Conservation (phyloP, 208 protist species). For the Trypanosoma platydactyli region DNA sequence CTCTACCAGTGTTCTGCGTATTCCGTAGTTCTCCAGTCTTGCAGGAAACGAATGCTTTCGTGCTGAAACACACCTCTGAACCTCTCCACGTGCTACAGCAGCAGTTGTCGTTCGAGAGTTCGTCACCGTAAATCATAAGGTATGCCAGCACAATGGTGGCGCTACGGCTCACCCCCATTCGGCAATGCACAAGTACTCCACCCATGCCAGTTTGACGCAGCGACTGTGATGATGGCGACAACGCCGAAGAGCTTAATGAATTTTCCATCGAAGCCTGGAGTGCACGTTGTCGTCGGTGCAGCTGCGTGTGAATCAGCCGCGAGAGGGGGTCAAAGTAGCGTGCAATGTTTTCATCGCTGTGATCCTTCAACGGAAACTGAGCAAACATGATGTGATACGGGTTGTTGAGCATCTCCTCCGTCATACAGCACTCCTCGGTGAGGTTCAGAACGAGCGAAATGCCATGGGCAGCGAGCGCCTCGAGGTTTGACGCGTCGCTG, state of each 20-base stretch:
- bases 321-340: constrained; percentile 60
- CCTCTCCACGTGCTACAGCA: background rate
- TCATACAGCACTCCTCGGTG: constrained; percentile 53
- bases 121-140: constrained; percentile 71
- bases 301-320: constrained; percentile 68
- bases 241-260: background rate
- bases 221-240: background rate
- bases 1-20: too few species aligned
- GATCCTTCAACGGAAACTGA: constrained; percentile 59
- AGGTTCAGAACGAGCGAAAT: constrained; percentile 80
- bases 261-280: background rate
- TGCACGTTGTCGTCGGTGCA: constrained; percentile 54
- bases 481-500: constrained; percentile 40
- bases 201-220: constrained; percentile 19
- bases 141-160: constrained; percentile 79
- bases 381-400: constrained; percentile 47
- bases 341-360: constrained; percentile 68
- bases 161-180: constrained; percentile 80
- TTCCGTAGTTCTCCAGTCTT: too few species aligned
- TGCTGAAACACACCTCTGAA: too few species aligned
- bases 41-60: too few species aligned
- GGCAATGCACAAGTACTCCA: constrained; percentile 81
- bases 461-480: constrained; percentile 34
- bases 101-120: constrained; percentile 25
- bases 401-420: constrained; percentile 39